Evolutionary conservation across 2,329 filamentous ascomycete genomes (phyloP).

Genomic region (Fusarium beomiforme): DNA sequence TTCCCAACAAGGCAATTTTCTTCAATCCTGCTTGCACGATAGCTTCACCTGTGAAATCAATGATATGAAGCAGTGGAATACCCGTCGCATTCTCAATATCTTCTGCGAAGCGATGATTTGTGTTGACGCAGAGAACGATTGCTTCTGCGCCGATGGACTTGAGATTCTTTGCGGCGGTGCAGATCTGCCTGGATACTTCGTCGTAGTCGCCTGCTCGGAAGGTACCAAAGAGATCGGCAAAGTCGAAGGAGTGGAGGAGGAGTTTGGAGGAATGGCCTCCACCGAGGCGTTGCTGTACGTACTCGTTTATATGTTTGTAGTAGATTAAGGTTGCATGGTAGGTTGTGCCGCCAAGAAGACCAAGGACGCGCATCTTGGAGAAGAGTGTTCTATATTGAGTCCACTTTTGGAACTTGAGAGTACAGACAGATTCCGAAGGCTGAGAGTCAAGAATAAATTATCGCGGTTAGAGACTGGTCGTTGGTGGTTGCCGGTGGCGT

Average conservation of each 20-base stretch:
- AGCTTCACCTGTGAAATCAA: neutral
- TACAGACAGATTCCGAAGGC: no score
- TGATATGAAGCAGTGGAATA: neutral
- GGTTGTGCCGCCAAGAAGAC: conserved; percentile 6
- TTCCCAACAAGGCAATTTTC: conserved; percentile 1
- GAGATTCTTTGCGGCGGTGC: neutral
- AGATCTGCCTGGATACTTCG: conserved; percentile 1
- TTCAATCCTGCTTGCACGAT: neutral
- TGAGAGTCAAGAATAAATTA: no score
- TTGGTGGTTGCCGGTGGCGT: neutral
- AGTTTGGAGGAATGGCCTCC: conserved; percentile 4
- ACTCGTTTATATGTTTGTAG: conserved; percentile 6
- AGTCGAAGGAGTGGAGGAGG: conserved; percentile 9
- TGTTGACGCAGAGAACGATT: conserved; percentile 18
- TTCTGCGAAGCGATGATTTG: conserved; percentile 1
- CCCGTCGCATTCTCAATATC: neutral
- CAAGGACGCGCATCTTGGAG: conserved; percentile 6
- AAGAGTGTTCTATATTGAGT: no score
- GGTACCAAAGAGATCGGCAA: neutral
- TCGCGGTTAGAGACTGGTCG: no score
- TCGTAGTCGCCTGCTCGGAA: conserved; percentile 6
- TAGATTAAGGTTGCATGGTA: conserved; percentile 4
- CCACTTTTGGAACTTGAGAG: no score
- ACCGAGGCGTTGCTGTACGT: neutral
- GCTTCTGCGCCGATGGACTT: conserved; percentile 8